Evolutionary conservation across 352 stramenopile genomes (phyloP).

Genomic region (Pythium monospermum): DNA sequence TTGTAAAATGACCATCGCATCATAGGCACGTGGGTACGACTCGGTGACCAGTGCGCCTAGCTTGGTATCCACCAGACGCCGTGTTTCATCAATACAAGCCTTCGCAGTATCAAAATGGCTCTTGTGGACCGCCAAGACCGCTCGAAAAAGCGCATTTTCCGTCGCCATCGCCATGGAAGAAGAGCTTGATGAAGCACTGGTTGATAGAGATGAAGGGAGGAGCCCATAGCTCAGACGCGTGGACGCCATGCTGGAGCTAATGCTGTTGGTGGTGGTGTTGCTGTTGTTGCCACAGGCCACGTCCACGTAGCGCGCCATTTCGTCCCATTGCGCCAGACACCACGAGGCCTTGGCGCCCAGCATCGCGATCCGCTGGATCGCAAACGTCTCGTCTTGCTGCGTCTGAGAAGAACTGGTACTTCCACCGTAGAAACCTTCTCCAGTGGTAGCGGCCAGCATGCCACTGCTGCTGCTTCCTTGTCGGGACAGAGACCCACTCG

Average conservation of each 20-base stretch:
- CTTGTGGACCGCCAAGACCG: conserved; percentile 93
- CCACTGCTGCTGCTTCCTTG: no score
- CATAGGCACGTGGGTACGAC: conserved; percentile 96
- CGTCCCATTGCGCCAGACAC: conserved; percentile 79
- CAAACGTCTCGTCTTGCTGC: no score
- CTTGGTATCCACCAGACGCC: conserved; percentile 94
- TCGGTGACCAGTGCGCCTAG: conserved; percentile 97
- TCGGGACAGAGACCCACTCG: conserved; percentile 16
- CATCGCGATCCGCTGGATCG: conserved; percentile 69
- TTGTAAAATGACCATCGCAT: conserved; percentile 96
- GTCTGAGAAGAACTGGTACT: no score
- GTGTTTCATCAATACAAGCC: conserved; percentile 90
- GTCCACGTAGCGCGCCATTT: conserved; percentile 75
- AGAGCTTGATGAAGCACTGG: no score
- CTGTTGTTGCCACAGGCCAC: conserved; percentile 30
- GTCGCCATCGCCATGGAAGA: conserved; percentile 36
- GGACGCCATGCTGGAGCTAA: conserved; percentile 2
- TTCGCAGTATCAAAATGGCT: conserved; percentile 92
- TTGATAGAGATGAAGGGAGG: no score
- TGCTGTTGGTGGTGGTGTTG: neutral
- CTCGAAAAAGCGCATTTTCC: no score
- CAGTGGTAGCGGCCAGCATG: no score
- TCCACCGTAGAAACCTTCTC: no score
- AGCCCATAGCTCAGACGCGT: no score
- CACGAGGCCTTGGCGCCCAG: conserved; percentile 78